Evolutionary conservation across 805 yeast genomes (phyloP).

Genomic region (Grigorovia jiainica): DNA sequence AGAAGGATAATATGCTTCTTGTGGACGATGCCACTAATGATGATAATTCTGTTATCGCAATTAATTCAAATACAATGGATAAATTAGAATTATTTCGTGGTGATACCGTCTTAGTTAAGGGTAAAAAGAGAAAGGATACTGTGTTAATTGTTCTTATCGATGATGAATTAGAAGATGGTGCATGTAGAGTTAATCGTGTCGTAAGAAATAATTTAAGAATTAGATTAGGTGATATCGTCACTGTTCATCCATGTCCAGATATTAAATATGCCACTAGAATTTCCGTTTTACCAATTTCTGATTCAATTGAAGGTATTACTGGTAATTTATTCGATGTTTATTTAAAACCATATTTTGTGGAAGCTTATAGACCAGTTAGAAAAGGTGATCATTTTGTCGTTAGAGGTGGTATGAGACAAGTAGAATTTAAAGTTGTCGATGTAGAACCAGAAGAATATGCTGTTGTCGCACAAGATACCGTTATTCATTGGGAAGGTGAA

Average conservation of each 20-base stretch:
- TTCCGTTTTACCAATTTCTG: constrained; percentile 93
- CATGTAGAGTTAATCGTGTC: constrained; percentile 87
- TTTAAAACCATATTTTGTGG: constrained; percentile 95
- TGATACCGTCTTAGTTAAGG: constrained; percentile 93
- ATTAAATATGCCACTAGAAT: constrained; percentile 94
- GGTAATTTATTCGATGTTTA: constrained; percentile 94
- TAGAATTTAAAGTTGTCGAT: constrained; percentile 95
- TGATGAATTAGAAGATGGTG: constrained; percentile 94
- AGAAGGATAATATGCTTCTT: constrained; percentile 89
- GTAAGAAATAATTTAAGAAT: constrained; percentile 92
- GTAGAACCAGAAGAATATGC: constrained; percentile 97
- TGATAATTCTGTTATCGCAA: constrained; percentile 92
- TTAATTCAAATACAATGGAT: constrained; percentile 94
- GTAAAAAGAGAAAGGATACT: constrained; percentile 96
- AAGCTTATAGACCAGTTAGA: constrained; percentile 97
- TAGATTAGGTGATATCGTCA: constrained; percentile 84
- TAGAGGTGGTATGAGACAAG: constrained; percentile 99
- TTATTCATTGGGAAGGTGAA: constrained; percentile 97
- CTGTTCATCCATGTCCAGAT: constrained; percentile 94
- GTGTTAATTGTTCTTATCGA: constrained; percentile 92
- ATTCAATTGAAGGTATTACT: constrained; percentile 94
- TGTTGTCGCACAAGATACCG: constrained; percentile 96
- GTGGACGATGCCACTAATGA: constrained; percentile 97
- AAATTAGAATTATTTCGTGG: constrained; percentile 91
- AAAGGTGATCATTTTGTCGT: constrained; percentile 94